A percentile compares a stretch with the other conserved stretches of the same genome.
Evolutionary conservation across 2,329 filamentous ascomycete genomes (phyloP).

Genomic region (Zymoseptoria passerinii): DNA sequence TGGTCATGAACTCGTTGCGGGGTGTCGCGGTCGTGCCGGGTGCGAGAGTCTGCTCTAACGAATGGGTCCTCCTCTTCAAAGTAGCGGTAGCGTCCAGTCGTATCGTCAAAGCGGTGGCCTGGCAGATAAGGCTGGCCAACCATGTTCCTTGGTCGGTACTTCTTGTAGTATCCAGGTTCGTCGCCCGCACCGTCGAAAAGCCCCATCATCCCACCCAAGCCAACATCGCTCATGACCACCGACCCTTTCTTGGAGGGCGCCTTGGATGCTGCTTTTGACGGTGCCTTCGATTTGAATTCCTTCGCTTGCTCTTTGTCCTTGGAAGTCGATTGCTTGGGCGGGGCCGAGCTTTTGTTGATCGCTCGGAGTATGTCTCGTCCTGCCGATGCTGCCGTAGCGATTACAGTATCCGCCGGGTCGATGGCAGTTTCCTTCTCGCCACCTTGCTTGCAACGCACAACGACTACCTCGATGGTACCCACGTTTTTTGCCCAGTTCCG

Average conservation of each 20-base stretch:
- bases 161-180: slow-evolving; percentile 6
- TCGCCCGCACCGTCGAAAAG: slow-evolving; percentile 30
- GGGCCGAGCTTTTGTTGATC: slow-evolving; percentile 6
- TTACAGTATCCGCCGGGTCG: not conserved
- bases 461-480: slow-evolving; percentile 42
- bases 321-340: slow-evolving; percentile 3
- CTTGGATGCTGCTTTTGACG: slow-evolving; percentile 7
- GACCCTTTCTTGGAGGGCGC: slow-evolving; percentile 9
- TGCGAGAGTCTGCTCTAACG: not conserved
- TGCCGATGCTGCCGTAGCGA: not conserved
- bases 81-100: not conserved
- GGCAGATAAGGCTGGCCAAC: not conserved
- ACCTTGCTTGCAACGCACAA: slow-evolving; percentile 35
- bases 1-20: not conserved
- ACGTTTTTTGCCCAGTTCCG: slow-evolving; percentile 33
- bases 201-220: slow-evolving; percentile 21
- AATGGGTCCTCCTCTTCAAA: not conserved
- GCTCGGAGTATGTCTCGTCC: not conserved
- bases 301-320: slow-evolving; percentile 1
- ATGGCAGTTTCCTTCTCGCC: not conserved
- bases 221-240: slow-evolving; percentile 1
- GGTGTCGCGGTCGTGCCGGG: not conserved
- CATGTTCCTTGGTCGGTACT: not conserved
- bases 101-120: not conserved
- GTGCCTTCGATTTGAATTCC: slow-evolving; percentile 8